Conservation (phyloP, 306 rosid genomes). For the Spatholobus suberectus region DNA sequence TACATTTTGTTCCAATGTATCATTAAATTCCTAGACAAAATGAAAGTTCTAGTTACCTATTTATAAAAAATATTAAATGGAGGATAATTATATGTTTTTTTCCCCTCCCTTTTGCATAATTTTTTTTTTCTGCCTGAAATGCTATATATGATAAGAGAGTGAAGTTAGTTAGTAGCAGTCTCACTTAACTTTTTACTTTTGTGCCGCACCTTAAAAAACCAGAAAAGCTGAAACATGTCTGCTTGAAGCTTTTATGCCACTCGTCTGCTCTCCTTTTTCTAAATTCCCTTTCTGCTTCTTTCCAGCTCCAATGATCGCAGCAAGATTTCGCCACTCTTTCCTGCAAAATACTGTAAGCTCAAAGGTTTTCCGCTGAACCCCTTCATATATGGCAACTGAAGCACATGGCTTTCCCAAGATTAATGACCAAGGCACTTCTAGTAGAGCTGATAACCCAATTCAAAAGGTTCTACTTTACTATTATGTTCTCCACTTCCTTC, state of each 20-base stretch:
- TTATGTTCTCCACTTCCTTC: constrained; percentile 11
- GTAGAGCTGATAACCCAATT: constrained; percentile 2
- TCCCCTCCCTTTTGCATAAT: neutral
- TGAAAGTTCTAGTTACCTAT: neutral
- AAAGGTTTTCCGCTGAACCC: neutral
- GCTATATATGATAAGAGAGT: neutral
- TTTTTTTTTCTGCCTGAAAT: neutral
- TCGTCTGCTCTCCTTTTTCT: neutral
- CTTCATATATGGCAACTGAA: constrained; percentile 28
- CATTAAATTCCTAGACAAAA: neutral
- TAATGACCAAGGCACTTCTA: neutral
- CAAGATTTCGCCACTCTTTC: neutral
- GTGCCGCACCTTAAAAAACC: constrained; percentile 2
- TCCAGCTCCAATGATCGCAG: constrained; percentile 1
- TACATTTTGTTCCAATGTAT: neutral
- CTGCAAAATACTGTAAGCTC: neutral
- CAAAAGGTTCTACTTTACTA: constrained; percentile 8
- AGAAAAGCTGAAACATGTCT: constrained; percentile 15
- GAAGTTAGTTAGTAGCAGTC: neutral
- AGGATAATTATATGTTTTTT: neutral
- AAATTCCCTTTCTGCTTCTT: neutral
- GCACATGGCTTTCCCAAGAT: neutral
- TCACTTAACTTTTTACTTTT: neutral
- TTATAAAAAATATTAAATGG: neutral
- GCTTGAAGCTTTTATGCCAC: constrained; percentile 11